These are phyloP conservation scores for Obba rivulosa DNA, from an alignment of 768 basidiomycete genomes.

Conservation along the genomic window DNA sequence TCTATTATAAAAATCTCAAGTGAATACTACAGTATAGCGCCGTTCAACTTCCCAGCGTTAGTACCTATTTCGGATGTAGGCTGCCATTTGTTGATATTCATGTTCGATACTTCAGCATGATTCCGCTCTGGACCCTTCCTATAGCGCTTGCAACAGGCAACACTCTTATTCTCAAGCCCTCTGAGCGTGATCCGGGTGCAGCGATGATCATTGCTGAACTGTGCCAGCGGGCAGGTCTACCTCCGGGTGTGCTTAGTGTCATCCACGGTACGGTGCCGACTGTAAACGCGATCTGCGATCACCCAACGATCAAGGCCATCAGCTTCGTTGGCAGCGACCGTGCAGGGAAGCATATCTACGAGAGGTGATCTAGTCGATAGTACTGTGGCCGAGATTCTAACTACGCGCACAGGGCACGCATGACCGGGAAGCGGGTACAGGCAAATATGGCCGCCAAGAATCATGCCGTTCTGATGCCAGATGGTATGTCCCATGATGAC, in stretches of 20 bases:
- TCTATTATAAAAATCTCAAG: neutral
- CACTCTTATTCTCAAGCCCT: constrained; percentile 88
- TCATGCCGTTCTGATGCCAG: constrained; percentile 87
- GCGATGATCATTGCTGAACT: constrained; percentile 96
- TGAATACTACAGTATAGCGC: constrained; percentile 48
- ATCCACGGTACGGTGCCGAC: constrained; percentile 86
- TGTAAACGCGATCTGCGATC: constrained; percentile 90
- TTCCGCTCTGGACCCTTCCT: constrained; percentile 91
- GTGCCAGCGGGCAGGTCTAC: constrained; percentile 76
- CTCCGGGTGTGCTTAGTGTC: constrained; percentile 80
- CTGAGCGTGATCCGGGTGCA: constrained; percentile 94
- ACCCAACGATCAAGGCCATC: constrained; percentile 85
- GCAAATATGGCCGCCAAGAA: constrained; percentile 94
- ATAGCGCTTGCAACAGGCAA: constrained; percentile 90
- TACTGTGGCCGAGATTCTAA: neutral
- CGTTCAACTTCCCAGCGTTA: constrained; percentile 86
- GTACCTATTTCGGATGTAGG: constrained; percentile 19
- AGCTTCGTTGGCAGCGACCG: constrained; percentile 92
- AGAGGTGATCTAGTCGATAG: constrained; percentile 44
- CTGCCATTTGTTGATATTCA: neutral
- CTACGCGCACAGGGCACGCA: constrained; percentile 52
- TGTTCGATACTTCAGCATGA: constrained; percentile 72
- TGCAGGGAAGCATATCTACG: constrained; percentile 90
- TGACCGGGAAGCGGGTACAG: constrained; percentile 84
- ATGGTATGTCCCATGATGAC: constrained; percentile 49